A percentile compares a stretch with the other conserved stretches of the same genome.
phyloP scores from a whole-genome alignment of 1,284 basidiomycete genomes.

The Blastosporella zonata region DNA sequence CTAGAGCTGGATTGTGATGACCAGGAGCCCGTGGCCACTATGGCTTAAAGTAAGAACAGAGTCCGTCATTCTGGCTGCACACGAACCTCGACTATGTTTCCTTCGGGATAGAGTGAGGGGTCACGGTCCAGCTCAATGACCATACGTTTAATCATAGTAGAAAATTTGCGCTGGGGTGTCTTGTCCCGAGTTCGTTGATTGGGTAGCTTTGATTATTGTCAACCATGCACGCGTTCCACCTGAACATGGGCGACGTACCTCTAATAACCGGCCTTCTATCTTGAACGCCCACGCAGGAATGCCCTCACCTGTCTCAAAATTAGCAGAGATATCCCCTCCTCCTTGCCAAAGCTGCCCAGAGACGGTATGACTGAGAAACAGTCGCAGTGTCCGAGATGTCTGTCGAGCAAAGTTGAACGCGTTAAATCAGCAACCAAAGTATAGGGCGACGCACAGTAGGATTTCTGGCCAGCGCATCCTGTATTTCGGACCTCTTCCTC shows the following conservation, averaged over 20 bases:
- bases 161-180: constrained; percentile 73
- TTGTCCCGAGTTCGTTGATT: constrained; percentile 71
- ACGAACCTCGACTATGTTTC: constrained; percentile 72
- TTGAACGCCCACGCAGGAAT: constrained; percentile 90
- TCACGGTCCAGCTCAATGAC: constrained; percentile 89
- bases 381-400: constrained; percentile 82
- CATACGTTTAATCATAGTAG: constrained; percentile 81
- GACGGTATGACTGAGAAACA: constrained; percentile 88
- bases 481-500: constrained; percentile 87
- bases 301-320: constrained; percentile 68
- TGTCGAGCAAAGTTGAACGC: constrained; percentile 28
- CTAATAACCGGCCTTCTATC: constrained; percentile 85
- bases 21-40: constrained; percentile 69
- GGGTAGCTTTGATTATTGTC: constrained; percentile 37
- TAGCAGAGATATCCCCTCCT: constrained; percentile 39
- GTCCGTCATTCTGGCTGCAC: constrained; percentile 1
- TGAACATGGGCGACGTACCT: constrained; percentile 42
- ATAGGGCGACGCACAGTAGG: constrained; percentile 46
- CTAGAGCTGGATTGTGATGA: constrained; percentile 61
- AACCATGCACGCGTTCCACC: neutral
- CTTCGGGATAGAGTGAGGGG: constrained; percentile 77
- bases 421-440: neutral
- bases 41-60: neutral
- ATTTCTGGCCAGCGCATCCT: constrained; percentile 69
- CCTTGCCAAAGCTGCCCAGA: constrained; percentile 86